Evolutionary conservation across 306 rosid species (phyloP), one percentile per base, ranked within the genome.

Genomic region (Prunus mume): DNA sequence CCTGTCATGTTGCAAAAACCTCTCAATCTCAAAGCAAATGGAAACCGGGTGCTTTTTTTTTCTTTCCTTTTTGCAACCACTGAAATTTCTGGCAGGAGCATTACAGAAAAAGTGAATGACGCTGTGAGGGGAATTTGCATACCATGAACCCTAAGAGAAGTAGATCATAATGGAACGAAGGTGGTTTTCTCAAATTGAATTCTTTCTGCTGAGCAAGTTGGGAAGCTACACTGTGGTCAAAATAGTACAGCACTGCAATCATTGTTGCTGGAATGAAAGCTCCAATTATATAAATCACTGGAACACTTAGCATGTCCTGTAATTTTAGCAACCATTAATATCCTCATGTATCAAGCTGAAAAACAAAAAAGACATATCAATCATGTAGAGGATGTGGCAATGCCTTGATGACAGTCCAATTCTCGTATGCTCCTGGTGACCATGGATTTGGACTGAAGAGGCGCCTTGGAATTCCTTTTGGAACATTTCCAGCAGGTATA

Each of bases 141-240:
- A 91, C 97, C 97, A 91, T 89, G 85, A 91, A 86, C 64, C 97
- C 97, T 82, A 91, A 80, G 38, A 91, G 92, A 81, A 91, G 91
- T 75, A 91, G 81, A 80, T 91, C 97, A 77, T 91, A 91, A 82
- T 91, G 92, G 85, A 85, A 91, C 11, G 94, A 86, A 85, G 94
- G 78, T 24, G 97, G 94, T 74, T 91, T 91, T 81, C 90, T 83
- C 79, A 91, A 83, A 80, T 89, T 91, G 88, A 91, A 91, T 65
- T 91, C 94, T 76, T 88, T 86, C 82, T 89, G 97, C 81, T 91
- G 97, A 79, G 97, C 92, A 18, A 91, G 97, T 84, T 91, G 94
- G 79, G 97, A 87, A 71, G 97, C 94, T 68, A 91, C 89, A 82
- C 97, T 91, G 72, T 91, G 96, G 82, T 91, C 96, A 83, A 91